Percentiles rank a stretch among this genome's conserved stretches.
phyloP scores from a whole-genome alignment of 2,329 filamentous ascomycete species.

The Xylaria sp. region DNA sequence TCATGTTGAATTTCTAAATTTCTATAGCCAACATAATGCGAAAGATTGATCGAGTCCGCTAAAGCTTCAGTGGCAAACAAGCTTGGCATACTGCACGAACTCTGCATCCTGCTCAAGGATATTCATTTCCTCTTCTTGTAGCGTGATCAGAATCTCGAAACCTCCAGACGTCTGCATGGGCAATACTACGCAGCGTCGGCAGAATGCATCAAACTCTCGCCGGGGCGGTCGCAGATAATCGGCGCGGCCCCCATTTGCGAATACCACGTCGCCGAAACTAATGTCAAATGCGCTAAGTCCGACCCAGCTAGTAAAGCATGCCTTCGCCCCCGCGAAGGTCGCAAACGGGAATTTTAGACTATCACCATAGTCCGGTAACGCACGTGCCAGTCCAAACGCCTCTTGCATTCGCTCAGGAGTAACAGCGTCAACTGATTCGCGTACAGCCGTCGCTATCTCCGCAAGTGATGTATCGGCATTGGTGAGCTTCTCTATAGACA shows the following conservation, averaged over 20 bases:
- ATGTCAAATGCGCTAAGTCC: conserved; percentile 21
- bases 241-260: conserved; percentile 16
- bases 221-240: conserved; percentile 19
- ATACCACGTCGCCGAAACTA: conserved; percentile 18
- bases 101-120: conserved; percentile 13
- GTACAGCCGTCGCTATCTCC: conserved; percentile 15
- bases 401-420: conserved; percentile 22
- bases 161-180: conserved; percentile 24
- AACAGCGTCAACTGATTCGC: conserved; percentile 12
- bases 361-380: conserved; percentile 12
- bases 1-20: neutral
- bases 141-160: conserved; percentile 18
- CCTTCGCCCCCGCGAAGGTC: conserved; percentile 17
- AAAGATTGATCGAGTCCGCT: neutral
- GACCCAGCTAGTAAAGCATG: conserved; percentile 25
- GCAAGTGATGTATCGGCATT: conserved; percentile 6
- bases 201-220: conserved; percentile 18
- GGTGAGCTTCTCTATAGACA: conserved; percentile 19
- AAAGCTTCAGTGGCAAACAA: conserved; percentile 14
- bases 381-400: conserved; percentile 19
- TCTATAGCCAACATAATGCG: neutral
- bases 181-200: conserved; percentile 20
- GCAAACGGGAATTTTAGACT: conserved; percentile 19
- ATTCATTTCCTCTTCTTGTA: conserved; percentile 20
- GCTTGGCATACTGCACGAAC: conserved; percentile 19